phyloP scores from a whole-genome alignment of 2,329 filamentous ascomycete species.

The Neoarthrinium moseri region DNA sequence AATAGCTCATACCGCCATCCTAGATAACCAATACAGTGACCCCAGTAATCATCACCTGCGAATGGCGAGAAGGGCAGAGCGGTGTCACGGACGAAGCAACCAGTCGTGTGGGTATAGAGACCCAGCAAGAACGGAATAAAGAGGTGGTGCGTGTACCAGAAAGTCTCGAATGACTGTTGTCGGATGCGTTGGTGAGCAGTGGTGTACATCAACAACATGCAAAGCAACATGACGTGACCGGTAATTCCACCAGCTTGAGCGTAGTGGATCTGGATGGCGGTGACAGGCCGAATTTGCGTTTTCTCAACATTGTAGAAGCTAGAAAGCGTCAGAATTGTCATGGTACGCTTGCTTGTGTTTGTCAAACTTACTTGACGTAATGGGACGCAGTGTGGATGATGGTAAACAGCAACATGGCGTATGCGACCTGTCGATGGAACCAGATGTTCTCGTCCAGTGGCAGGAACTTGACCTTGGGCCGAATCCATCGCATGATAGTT shows the following conservation, averaged over 20 bases:
- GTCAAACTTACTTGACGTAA: conserved; percentile 78
- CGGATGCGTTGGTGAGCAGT: conserved; percentile 91
- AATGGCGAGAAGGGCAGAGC: conserved; percentile 75
- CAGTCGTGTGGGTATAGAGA: conserved; percentile 92
- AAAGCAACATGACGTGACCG: conserved; percentile 96
- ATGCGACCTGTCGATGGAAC: conserved; percentile 95
- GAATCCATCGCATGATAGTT: conserved; percentile 78
- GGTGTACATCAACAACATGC: conserved; percentile 98
- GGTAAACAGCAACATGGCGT: conserved; percentile 81
- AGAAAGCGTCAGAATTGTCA: background rate
- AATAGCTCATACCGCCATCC: conserved; percentile 97
- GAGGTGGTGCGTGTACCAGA: conserved; percentile 99
- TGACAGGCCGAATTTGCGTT: conserved; percentile 74
- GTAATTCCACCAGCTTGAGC: conserved; percentile 86
- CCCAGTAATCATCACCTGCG: conserved; percentile 78
- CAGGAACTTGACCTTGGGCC: conserved; percentile 83
- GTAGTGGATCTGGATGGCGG: conserved; percentile 90
- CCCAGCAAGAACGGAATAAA: conserved; percentile 93
- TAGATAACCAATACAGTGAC: conserved; percentile 90
- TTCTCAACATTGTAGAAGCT: conserved; percentile 95
- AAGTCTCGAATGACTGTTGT: conserved; percentile 96
- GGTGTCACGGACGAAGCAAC: conserved; percentile 92
- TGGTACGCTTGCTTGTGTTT: no score
- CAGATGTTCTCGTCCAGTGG: conserved; percentile 96
- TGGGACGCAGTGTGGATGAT: conserved; percentile 75